Conservation (phyloP, 148 eudicot species). For the Rhododendron molle region DNA sequence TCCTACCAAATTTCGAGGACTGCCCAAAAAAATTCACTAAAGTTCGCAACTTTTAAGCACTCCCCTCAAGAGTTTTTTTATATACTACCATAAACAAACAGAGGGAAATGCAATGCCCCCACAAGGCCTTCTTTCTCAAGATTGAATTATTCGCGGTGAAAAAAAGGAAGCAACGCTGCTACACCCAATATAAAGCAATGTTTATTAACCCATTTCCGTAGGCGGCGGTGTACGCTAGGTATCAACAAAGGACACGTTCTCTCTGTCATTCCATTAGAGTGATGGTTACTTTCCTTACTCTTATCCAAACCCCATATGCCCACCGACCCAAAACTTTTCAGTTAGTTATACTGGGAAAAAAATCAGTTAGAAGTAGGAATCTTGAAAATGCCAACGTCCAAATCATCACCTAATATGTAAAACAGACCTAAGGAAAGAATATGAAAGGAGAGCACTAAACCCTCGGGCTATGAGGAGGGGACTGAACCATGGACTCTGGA, state of each 20-base stretch:
- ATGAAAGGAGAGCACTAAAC: conserved; percentile 24
- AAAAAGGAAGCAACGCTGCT: too few species aligned
- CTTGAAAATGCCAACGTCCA: neutral
- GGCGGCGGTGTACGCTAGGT: too few species aligned
- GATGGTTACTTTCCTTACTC: neutral
- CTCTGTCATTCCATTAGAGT: neutral
- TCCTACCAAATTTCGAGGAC: neutral
- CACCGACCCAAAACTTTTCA: neutral
- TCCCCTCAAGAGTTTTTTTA: neutral
- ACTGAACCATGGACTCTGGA: conserved; percentile 32
- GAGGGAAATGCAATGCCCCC: neutral
- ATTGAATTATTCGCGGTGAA: too few species aligned
- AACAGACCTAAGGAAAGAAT: conserved; percentile 47
- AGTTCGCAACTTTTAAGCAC: neutral
- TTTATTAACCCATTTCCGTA: too few species aligned
- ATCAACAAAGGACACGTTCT: too few species aligned
- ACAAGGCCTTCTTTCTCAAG: too few species aligned
- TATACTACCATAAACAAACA: neutral
- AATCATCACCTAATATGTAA: neutral
- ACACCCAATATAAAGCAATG: too few species aligned
- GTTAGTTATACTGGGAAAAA: too few species aligned
- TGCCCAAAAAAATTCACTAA: neutral
- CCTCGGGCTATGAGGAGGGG: conserved; percentile 36
- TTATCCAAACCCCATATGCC: neutral
- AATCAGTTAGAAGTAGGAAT: neutral